phyloP scores from a whole-genome alignment of 257 asterid genomes.

The Cynanchum wilfordii region DNA sequence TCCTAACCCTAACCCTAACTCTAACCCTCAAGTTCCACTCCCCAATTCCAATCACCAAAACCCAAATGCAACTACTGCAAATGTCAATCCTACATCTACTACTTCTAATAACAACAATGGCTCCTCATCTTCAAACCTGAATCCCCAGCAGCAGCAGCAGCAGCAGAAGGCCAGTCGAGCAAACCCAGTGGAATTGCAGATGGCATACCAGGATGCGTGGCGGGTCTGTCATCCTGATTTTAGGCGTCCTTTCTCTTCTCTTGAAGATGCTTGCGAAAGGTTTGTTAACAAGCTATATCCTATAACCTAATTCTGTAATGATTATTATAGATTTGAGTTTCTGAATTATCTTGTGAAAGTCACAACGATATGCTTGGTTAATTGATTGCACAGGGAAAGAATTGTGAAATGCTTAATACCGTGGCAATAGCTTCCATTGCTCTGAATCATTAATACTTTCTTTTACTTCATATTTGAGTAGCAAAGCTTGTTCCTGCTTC shows the following conservation, averaged over 20 bases:
- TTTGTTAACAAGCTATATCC: constrained; percentile 3
- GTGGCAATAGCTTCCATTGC: background rate
- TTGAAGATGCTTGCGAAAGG: constrained; percentile 96
- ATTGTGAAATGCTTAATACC: background rate
- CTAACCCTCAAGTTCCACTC: constrained; percentile 24
- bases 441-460: background rate
- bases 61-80: constrained; percentile 7
- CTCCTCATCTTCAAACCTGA: constrained; percentile 15
- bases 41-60: constrained; percentile 23
- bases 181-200: constrained; percentile 48
- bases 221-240: constrained; percentile 93
- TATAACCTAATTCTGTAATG: background rate
- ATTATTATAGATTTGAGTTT: background rate
- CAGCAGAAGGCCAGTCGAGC: constrained; percentile 26
- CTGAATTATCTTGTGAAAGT: background rate
- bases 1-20: constrained; percentile 22
- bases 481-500: background rate
- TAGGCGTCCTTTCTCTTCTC: constrained; percentile 83
- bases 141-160: constrained; percentile 41
- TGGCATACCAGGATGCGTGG: constrained; percentile 99
- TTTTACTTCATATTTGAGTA: background rate
- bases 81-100: background rate
- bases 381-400: background rate
- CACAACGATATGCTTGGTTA: background rate
- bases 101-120: constrained; percentile 19